Base-by-base conservation (phyloP, 192 early-diverging fungal species). In the Obelidium mucronatum region DNA sequence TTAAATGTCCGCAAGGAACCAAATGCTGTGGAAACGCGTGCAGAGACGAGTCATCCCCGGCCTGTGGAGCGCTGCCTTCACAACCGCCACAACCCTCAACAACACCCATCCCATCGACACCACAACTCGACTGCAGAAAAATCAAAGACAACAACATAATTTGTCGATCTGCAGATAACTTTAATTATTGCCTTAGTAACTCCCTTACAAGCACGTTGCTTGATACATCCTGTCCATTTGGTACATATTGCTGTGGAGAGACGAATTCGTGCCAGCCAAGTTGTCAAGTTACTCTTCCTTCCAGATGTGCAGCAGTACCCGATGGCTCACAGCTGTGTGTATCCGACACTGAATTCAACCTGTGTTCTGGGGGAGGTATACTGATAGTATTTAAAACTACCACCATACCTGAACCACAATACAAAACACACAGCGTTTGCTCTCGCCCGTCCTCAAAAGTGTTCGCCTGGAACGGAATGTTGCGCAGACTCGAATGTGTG, bases 401-500 rank as follows among this genome's bases (percentile, higher is more conserved):
- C 62, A 64, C 11, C 11, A 15, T 48, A 19, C 8, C 44, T 59
- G 0, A 1, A n/a, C n/a, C n/a, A n/a, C n/a, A 60, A 60, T n/a
- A 64, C 5, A 40, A 64, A 11, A 35, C 11, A 34, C 19, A 1
- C 31, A 68, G 66, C 30, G 51, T 68, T 68, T 30, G 15, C 48
- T 8, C 3, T n/a, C 30, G 39, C 42, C 28, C 3, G 48, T 2
- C 74, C 74, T 26, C 63, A 67, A 53, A 44, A n/a, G 17, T 76
- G 74, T 51, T 34, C 42, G 6, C 31, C 48, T 34, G 74, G 74
- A 52, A 76, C 74, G 17, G 74, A 67, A 11, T 76, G 74, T 62
- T 76, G 74, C 44, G 64, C 74, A 13, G 64, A 76, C 74, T 19
- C 74, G 22, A 65, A 65, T 35, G 8, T 22, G 2, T 76, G 74